Base-by-base conservation (phyloP, 2,329 filamentous ascomycete genomes). In the Trichoderma harzianum region DNA sequence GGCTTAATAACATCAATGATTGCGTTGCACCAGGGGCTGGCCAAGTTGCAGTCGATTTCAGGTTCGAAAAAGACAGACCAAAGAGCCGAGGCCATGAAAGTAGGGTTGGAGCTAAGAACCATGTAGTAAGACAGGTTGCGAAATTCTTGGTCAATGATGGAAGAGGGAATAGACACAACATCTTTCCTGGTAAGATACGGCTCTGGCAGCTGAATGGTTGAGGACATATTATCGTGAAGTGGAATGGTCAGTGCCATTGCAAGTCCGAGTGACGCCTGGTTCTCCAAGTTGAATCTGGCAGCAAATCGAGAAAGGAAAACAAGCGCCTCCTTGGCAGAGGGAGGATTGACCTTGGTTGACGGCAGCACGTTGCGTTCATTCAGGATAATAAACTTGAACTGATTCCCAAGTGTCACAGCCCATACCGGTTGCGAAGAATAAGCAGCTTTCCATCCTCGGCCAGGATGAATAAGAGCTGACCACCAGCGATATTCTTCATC, bases 231-330 rank as follows among this genome's bases (percentile, higher is more conserved):
- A n/a, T 72, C 28, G 21, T 72, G 70, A 62, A 72, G 55, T 6
- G 70, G 70, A 21, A 72, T 36, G 26, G 55, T 61, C 43, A 72
- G 18, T 24, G 65, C 70, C 70, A 72, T 72, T 28, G 70, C 36
- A 16, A 72, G 63, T 11, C 43, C 70, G 10, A 72, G 39, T 2
- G 16, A 18, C 4, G 55, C 63, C 47, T 72, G 70, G 26, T 57
- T 62, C 39, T 62, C 70, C 47, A 72, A 14, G 4, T 69, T 43
- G 55, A 69, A 69, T 8, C 53, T 30, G 30, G 70, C 68, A 6
- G 55, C 69, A 39, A 74, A 74, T 7, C 72, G 71, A 18, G 69
- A 67, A 14, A 74, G 72, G 47, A 70, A 74, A 12, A 43, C 57
- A 8, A 70, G 21, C 12, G 72, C 70, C n/a, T 71, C 53, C 18